phyloP scores from a whole-genome alignment of 805 yeast genomes.

The Hanseniaspora lindneri region DNA sequence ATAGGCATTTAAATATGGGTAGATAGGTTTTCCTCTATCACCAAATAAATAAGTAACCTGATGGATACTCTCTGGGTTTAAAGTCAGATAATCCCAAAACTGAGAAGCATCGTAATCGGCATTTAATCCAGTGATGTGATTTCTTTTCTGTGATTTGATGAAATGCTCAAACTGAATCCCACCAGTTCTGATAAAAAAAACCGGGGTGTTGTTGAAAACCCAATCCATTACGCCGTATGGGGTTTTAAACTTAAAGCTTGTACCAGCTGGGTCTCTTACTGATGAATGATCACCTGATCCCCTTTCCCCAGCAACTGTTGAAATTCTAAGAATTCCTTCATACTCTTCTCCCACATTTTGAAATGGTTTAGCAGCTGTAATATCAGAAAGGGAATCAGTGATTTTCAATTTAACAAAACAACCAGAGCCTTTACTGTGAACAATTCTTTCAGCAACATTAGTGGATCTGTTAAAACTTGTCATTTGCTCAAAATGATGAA shows the following conservation, averaged over 20 bases:
- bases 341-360: conserved; percentile 34
- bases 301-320: conserved; percentile 77
- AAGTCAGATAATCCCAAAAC: conserved; percentile 47
- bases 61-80: conserved; percentile 46
- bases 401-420: conserved; percentile 49
- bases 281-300: conserved; percentile 59
- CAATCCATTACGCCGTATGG: conserved; percentile 77
- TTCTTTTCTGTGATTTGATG: conserved; percentile 80
- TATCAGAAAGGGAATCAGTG: conserved; percentile 45
- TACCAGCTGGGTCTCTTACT: conserved; percentile 82
- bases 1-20: conserved; percentile 47
- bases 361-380: conserved; percentile 36
- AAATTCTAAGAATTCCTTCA: conserved; percentile 40
- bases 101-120: conserved; percentile 35
- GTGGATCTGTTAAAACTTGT: conserved; percentile 55
- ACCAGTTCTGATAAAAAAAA: conserved; percentile 76
- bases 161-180: conserved; percentile 69
- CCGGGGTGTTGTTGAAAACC: conserved; percentile 78
- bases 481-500: conserved; percentile 43
- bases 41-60: conserved; percentile 48
- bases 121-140: conserved; percentile 45
- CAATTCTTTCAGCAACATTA: conserved; percentile 50
- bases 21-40: conserved; percentile 48
- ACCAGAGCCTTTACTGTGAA: conserved; percentile 57
- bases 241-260: conserved; percentile 52